Evolutionary conservation across 2,329 filamentous ascomycete species (phyloP).

Genomic region (Gaeumannomyces tritici): DNA sequence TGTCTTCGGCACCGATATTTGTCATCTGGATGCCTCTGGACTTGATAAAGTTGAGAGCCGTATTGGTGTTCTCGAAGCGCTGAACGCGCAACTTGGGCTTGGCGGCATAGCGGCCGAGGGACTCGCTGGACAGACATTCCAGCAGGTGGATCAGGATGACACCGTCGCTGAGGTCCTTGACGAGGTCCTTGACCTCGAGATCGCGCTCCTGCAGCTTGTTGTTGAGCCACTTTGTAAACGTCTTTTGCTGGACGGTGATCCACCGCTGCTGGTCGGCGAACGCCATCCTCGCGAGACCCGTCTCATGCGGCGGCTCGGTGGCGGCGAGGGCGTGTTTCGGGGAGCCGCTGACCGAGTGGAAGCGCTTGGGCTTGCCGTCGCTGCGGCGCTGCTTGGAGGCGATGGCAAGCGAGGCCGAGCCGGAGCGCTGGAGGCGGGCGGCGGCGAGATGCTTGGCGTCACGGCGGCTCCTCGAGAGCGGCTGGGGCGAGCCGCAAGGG

Average conservation of each 20-base stretch:
- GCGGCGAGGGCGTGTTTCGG: slow-evolving; percentile 32
- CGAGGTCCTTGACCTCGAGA: slow-evolving; percentile 77
- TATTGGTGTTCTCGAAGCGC: slow-evolving; percentile 96
- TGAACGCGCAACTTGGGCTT: slow-evolving; percentile 95
- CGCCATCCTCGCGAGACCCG: slow-evolving; percentile 48
- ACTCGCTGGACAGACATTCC: slow-evolving; percentile 90
- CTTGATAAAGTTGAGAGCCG: slow-evolving; percentile 84
- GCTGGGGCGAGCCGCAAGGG: slow-evolving; percentile 7
- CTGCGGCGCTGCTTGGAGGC: slow-evolving; percentile 15
- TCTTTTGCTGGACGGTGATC: slow-evolving; percentile 90
- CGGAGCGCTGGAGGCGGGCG: slow-evolving; percentile 35
- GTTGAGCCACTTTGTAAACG: slow-evolving; percentile 99
- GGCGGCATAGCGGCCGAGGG: slow-evolving; percentile 90
- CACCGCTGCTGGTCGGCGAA: slow-evolving; percentile 56
- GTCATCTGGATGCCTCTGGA: slow-evolving; percentile 85
- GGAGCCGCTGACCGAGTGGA: slow-evolving; percentile 22
- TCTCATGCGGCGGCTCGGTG: slow-evolving; percentile 38
- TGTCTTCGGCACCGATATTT: slow-evolving; percentile 96
- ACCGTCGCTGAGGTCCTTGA: slow-evolving; percentile 84
- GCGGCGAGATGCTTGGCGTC: slow-evolving; percentile 41
- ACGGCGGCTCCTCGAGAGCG: slow-evolving; percentile 26
- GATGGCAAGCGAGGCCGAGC: slow-evolving; percentile 24
- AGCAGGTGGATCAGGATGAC: slow-evolving; percentile 94
- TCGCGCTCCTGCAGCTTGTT: slow-evolving; percentile 77
- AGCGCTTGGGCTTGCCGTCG: slow-evolving; percentile 18